Evolutionary conservation across 257 asterid genomes (phyloP).

Genomic region (Anisodus tanguticus): DNA sequence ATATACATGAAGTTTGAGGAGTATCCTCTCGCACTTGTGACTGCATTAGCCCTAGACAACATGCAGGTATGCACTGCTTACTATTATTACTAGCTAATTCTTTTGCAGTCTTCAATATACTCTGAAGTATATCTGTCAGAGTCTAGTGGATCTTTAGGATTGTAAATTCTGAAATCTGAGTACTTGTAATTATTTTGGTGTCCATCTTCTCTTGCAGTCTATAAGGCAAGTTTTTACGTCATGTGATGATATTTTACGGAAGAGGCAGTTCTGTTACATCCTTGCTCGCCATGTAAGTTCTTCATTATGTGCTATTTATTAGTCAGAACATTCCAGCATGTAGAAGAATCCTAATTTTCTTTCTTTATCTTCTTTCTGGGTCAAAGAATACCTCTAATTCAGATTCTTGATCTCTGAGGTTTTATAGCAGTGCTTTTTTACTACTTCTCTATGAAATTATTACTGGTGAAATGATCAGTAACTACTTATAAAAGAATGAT

Average conservation of each 20-base stretch:
- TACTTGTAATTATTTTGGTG: background rate
- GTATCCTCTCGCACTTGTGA: conserved; percentile 80
- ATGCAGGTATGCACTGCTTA: conserved; percentile 57
- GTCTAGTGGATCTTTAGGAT: background rate
- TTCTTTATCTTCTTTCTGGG: background rate
- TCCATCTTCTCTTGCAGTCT: conserved; percentile 46
- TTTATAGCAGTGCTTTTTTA: background rate
- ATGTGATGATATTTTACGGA: conserved; percentile 59
- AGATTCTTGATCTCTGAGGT: conserved; percentile 21
- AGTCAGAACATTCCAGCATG: background rate
- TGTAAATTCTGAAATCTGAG: conserved; percentile 8
- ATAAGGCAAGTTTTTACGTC: conserved; percentile 66
- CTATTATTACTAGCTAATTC: conserved; percentile 20
- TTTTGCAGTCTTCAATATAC: conserved; percentile 4
- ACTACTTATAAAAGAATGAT: background rate
- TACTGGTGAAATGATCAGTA: conserved; percentile 3
- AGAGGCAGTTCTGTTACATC: conserved; percentile 81
- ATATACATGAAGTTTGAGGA: conserved; percentile 87
- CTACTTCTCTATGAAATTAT: conserved; percentile 8
- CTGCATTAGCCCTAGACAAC: conserved; percentile 79
- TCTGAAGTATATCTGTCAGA: conserved; percentile 1
- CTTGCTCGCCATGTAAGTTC: conserved; percentile 91
- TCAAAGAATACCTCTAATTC: conserved; percentile 19
- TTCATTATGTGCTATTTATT: conserved; percentile 22
- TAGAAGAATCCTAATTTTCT: background rate